These are phyloP conservation scores for Solanum chacoense DNA, from an alignment of 305 asterid species.

Conservation along the genomic window DNA sequence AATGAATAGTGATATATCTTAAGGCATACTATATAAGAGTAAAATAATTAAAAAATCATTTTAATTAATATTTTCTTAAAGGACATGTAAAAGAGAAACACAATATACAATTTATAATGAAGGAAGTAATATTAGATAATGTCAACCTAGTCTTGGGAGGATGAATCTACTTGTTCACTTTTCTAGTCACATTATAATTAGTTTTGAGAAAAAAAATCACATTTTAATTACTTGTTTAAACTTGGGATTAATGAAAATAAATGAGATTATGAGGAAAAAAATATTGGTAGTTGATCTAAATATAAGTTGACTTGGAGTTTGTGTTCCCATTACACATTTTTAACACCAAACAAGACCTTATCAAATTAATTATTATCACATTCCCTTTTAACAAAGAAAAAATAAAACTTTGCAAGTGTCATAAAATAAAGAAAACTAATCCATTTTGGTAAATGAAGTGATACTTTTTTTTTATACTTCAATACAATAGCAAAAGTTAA, in stretches of 20 bases:
- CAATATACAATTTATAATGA: background rate
- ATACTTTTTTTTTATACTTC: background rate
- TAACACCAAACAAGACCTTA: background rate
- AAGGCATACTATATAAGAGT: background rate
- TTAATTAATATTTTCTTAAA: accelerated
- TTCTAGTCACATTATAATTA: background rate
- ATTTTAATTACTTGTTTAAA: background rate
- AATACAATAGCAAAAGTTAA: background rate
- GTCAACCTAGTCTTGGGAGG: background rate
- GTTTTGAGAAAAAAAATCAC: background rate
- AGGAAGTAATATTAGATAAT: background rate
- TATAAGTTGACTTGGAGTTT: background rate
- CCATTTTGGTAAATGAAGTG: background rate
- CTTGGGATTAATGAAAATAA: background rate
- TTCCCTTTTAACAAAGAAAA: background rate
- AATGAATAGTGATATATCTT: background rate
- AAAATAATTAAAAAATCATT: accelerated
- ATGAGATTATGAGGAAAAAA: background rate
- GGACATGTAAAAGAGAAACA: background rate
- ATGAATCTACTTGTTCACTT: background rate
- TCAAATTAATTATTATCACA: background rate
- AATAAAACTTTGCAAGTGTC: background rate
- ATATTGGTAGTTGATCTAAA: background rate
- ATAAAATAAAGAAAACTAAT: background rate
- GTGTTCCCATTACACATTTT: background rate